Evolutionary conservation across 176 grass and related monocot species (phyloP).

Genomic region (Dendrocalamus sinicus): DNA sequence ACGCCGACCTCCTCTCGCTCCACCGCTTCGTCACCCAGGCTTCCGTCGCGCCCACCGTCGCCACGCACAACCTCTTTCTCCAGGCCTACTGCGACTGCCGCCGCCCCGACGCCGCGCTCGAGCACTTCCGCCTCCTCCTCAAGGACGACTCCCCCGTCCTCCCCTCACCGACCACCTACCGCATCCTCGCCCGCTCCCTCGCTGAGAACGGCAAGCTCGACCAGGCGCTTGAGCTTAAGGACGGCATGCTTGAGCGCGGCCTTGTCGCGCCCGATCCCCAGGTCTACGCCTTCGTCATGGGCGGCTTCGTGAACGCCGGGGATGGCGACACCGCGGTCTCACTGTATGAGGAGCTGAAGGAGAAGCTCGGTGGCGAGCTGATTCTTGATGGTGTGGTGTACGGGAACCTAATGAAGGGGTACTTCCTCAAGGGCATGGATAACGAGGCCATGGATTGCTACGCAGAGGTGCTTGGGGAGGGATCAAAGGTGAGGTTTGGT

Average conservation of each 20-base stretch:
- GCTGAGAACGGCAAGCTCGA: slow-evolving; percentile 77
- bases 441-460: slow-evolving; percentile 70
- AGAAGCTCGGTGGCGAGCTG: slow-evolving; percentile 53
- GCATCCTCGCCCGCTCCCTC: slow-evolving; percentile 87
- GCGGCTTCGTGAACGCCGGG: slow-evolving; percentile 60
- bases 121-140: slow-evolving; percentile 82
- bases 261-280: slow-evolving; percentile 70
- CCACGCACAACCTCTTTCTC: slow-evolving; percentile 85
- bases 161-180: slow-evolving; percentile 82
- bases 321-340: slow-evolving; percentile 56
- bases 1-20: slow-evolving; percentile 79
- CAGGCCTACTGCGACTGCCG: slow-evolving; percentile 88
- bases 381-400: slow-evolving; percentile 73
- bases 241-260: slow-evolving; percentile 74
- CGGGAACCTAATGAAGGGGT: slow-evolving; percentile 87
- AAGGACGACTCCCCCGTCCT: slow-evolving; percentile 78
- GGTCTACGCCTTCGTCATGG: slow-evolving; percentile 76
- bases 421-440: slow-evolving; percentile 78
- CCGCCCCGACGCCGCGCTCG: slow-evolving; percentile 75
- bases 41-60: slow-evolving; percentile 73
- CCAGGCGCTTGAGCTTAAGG: slow-evolving; percentile 75
- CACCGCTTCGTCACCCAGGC: slow-evolving; percentile 97
- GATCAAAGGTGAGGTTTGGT: slow-evolving; percentile 63
- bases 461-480: slow-evolving; percentile 57
- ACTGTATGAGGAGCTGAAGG: slow-evolving; percentile 77